Evolutionary conservation across 2,329 filamentous ascomycete species (phyloP).

Genomic region (Fusarium tuaranense): DNA sequence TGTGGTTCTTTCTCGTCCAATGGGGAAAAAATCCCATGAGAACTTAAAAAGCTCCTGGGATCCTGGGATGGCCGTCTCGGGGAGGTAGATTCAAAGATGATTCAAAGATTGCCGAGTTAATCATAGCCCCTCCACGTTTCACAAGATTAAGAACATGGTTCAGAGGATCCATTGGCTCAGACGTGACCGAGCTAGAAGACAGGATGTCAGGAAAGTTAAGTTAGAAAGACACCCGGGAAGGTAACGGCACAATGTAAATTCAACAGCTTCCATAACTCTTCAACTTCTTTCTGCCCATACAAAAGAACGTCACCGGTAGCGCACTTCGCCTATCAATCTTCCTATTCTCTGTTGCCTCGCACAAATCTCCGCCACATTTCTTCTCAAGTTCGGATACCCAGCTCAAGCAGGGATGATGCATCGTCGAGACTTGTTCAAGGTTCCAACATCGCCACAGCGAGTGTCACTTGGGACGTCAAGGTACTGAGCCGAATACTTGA

Average conservation of each 20-base stretch:
- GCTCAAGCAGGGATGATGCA: neutral
- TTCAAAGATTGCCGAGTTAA: too few species aligned
- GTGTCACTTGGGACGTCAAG: neutral
- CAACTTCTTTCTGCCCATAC: neutral
- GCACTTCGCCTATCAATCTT: neutral
- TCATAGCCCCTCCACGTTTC: too few species aligned
- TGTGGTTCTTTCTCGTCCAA: too few species aligned
- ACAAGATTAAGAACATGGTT: too few species aligned
- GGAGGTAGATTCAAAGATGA: too few species aligned
- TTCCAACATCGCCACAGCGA: constrained; percentile 2
- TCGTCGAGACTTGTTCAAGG: constrained; percentile 1
- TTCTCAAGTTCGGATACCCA: neutral
- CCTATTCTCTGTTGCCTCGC: neutral
- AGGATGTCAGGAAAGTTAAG: too few species aligned
- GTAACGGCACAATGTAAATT: neutral
- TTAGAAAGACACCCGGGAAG: neutral
- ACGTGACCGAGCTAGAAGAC: too few species aligned
- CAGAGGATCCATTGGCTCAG: too few species aligned
- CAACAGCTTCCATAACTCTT: neutral
- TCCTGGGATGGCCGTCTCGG: too few species aligned
- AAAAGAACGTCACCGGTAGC: neutral
- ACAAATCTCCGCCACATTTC: neutral
- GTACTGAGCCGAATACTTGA: neutral
- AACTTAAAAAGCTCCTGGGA: too few species aligned
- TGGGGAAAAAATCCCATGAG: too few species aligned